Evolutionary conservation across 768 basidiomycete genomes (phyloP).

Genomic region (Rhizopogon rudus): DNA sequence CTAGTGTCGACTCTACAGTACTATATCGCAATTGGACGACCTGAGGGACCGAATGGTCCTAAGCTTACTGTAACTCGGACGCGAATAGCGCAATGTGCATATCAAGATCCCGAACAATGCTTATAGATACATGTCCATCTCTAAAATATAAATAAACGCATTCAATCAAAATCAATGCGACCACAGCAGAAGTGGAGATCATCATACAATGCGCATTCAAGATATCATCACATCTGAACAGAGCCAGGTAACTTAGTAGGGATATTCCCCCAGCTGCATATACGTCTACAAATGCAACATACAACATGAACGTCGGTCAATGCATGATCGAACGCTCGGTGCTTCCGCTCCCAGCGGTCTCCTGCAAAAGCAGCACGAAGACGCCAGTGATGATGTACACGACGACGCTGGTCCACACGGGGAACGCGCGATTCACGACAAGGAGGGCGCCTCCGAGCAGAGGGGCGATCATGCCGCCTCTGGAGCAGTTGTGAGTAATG

Average conservation of each 20-base stretch:
- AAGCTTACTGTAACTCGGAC: too few species aligned
- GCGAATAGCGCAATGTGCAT: background rate
- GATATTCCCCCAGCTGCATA: too few species aligned
- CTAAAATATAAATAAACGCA: background rate
- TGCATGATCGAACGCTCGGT: conserved; percentile 15
- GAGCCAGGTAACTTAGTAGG: too few species aligned
- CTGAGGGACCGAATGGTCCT: too few species aligned
- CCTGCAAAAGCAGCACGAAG: conserved; percentile 57
- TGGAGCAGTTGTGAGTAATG: conserved; percentile 21
- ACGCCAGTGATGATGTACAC: conserved; percentile 60
- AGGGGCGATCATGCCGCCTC: conserved; percentile 88
- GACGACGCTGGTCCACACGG: conserved; percentile 70
- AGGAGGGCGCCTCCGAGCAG: conserved; percentile 72
- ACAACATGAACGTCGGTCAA: conserved; percentile 4
- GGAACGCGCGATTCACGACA: conserved; percentile 60
- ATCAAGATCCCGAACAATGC: background rate
- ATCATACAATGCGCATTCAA: background rate
- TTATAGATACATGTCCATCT: background rate
- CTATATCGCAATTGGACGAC: too few species aligned
- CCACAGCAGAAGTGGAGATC: background rate
- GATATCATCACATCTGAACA: background rate
- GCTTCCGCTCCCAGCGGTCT: conserved; percentile 38
- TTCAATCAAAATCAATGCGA: background rate
- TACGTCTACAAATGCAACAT: background rate
- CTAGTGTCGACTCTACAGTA: too few species aligned